Evolutionary conservation across 306 rosid species (phyloP).

Genomic region (Acacia confusa): DNA sequence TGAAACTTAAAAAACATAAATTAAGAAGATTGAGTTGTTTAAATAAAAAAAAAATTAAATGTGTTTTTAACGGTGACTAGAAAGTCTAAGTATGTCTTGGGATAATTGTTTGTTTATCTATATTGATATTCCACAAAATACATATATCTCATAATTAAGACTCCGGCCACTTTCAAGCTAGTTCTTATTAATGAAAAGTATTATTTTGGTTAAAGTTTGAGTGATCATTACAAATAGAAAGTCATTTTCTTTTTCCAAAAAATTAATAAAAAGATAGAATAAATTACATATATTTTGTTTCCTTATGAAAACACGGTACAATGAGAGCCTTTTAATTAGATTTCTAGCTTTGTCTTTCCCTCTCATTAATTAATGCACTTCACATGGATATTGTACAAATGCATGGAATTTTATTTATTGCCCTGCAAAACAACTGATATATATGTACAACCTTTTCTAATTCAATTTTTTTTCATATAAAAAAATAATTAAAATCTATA

Average conservation of each 20-base stretch:
- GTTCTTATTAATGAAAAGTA: not conserved
- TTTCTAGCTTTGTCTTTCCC: not conserved
- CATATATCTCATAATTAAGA: not conserved
- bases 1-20: not conserved
- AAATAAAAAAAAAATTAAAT: not conserved
- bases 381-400: not conserved
- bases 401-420: not conserved
- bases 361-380: constrained; percentile 6
- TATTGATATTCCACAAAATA: not conserved
- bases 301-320: not conserved
- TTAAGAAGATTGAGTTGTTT: not conserved
- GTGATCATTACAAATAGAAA: not conserved
- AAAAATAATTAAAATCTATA: not conserved
- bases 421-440: not conserved
- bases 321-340: not conserved
- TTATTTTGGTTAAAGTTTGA: not conserved
- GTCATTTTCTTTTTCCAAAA: not conserved
- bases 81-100: not conserved
- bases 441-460: not conserved
- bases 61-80: not conserved
- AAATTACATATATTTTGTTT: not conserved
- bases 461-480: not conserved
- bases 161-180: not conserved
- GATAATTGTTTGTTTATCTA: not conserved
- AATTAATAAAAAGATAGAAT: not conserved